These are phyloP conservation scores for Psilocybe sp. DNA, from an alignment of 768 basidiomycete species.

Conservation along the genomic window DNA sequence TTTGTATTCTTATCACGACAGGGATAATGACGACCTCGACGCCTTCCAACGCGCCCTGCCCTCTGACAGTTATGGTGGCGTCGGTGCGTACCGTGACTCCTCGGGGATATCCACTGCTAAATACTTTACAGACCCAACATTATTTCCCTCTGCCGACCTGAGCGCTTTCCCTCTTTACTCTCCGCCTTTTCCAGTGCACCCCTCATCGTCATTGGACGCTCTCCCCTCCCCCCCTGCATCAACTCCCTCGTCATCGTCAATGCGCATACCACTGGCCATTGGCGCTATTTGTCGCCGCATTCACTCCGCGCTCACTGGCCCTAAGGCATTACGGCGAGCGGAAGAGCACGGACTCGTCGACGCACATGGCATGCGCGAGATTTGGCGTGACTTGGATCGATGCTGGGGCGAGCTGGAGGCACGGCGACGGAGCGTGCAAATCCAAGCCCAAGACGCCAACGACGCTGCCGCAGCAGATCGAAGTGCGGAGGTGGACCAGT, in stretches of 20 bases:
- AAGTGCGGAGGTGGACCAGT: constrained; percentile 45
- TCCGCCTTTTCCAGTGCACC: too few relatives aligned
- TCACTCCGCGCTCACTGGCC: constrained; percentile 76
- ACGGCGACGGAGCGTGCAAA: constrained; percentile 17
- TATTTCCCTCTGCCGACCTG: too few relatives aligned
- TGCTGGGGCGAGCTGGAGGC: constrained; percentile 85
- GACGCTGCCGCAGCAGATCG: too few relatives aligned
- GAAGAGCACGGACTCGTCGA: constrained; percentile 56
- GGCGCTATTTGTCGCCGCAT: constrained; percentile 76
- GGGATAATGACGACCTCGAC: constrained; percentile 73
- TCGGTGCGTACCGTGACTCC: too few relatives aligned
- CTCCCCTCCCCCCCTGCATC: constrained; percentile 26
- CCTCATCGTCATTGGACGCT: constrained; percentile 17
- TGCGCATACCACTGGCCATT: constrained; percentile 67
- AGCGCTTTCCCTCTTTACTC: too few relatives aligned
- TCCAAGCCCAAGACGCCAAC: too few relatives aligned
- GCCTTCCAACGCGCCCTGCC: constrained; percentile 68
- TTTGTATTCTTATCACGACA: constrained; percentile 22
- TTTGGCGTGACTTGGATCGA: constrained; percentile 81
- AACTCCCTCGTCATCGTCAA: constrained; percentile 32
- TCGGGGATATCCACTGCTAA: too few relatives aligned
- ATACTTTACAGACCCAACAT: too few relatives aligned
- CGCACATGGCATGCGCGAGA: constrained; percentile 61
- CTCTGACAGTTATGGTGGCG: constrained; percentile 20
- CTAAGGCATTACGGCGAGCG: constrained; percentile 59